These are phyloP conservation scores for Phaeosphaeriaceae sp. DNA, from an alignment of 2,329 filamentous ascomycete species.

Conservation along the genomic window DNA sequence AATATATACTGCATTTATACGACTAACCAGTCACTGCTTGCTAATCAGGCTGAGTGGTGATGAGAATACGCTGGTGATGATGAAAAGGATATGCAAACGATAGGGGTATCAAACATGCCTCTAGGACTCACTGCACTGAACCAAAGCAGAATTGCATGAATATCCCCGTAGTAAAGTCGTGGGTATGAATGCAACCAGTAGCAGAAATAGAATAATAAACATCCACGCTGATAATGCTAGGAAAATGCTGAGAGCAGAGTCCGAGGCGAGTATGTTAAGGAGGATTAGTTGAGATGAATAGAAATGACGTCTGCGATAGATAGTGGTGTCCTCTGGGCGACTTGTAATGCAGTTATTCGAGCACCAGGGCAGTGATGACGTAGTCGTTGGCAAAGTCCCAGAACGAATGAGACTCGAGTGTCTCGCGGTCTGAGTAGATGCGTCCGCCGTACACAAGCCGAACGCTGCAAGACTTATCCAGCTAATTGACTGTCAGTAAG, in stretches of 20 bases:
- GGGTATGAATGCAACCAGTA: not conserved
- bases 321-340: too few species aligned
- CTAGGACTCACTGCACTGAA: not conserved
- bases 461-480: slow-evolving; percentile 66
- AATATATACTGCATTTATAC: not conserved
- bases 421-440: slow-evolving; percentile 72
- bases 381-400: slow-evolving; percentile 66
- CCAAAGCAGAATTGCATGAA: not conserved
- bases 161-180: not conserved
- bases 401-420: slow-evolving; percentile 69
- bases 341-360: not conserved
- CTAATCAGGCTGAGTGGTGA: not conserved
- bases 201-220: not conserved
- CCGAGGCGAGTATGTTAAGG: not conserved
- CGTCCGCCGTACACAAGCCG: slow-evolving; percentile 82
- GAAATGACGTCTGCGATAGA: not conserved
- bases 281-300: not conserved
- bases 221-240: not conserved
- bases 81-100: not conserved
- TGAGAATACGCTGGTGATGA: not conserved
- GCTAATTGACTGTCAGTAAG: slow-evolving; percentile 42
- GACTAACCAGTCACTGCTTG: not conserved
- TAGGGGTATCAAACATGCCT: not conserved
- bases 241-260: not conserved
- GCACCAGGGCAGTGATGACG: slow-evolving; percentile 17